Base-by-base conservation (phyloP, 78 protist genomes). In the Dictyostelium citrinum region DNA sequence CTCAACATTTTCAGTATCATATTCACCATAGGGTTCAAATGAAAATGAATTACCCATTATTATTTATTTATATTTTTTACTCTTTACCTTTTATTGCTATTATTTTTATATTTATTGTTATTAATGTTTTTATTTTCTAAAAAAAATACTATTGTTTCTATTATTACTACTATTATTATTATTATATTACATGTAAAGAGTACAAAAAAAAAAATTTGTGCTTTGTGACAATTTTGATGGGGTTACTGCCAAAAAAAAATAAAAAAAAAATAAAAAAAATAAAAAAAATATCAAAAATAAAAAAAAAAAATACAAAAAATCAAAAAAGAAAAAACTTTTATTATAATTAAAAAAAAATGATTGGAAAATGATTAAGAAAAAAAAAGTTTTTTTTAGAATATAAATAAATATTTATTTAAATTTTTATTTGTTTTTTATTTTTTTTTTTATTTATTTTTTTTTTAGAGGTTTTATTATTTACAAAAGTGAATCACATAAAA, bases 41-140 rank as follows among this genome's bases (percentile, higher is more conserved):
- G 81, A 75, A 39, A 75, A 41, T n/a, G 81, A 75, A 39, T 33
- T 39, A 20, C 81, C 81, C 81, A 75, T 75, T 75, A n/a, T n/a
- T n/a, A n/a, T n/a, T n/a, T n/a, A 14, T 39, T 20, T 67, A 27
- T 12, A 5, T 7, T 51, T 51, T 16, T 16, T 5, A 2, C 61
- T 5, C 2, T 51, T 5, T 51, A 51, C 61, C 12, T 14, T 67
- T 27, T 11, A 29, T 29, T 67, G 29, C n/a, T 29, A 24, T 6
- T 24, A 1, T 60, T 60, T 11, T n/a, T 60, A 5, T 60, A n/a
- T 11, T 58, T 58, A 16, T 58, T 58, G 1, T 58, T 58, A 16
- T 58, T 58, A n/a, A n/a, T n/a, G n/a, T 20, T 45, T 45, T 8
- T 45, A 10, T 39, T 39, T 39, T 39, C 5, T 39, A 7, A 39